Conservation (phyloP, 306 rosid genomes). For the Cercis canadensis region DNA sequence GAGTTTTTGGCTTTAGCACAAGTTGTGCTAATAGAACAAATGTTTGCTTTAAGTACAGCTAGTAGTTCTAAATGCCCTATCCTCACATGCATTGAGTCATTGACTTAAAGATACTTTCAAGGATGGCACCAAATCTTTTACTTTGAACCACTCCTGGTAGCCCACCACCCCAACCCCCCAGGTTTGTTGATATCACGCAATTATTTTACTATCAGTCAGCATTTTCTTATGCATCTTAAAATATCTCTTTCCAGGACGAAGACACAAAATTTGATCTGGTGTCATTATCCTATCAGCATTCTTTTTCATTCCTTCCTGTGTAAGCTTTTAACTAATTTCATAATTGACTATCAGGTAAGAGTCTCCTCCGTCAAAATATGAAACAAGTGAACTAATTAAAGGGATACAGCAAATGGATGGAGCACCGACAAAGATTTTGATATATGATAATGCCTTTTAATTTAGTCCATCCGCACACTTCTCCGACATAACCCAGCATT, state of each 20-base stretch:
- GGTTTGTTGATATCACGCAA: neutral
- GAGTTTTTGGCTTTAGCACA: neutral
- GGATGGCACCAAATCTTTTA: slow-evolving; percentile 20
- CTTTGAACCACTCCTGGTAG: slow-evolving; percentile 1
- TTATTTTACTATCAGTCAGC: slow-evolving; percentile 9
- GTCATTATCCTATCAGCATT: slow-evolving; percentile 19
- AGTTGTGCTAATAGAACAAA: neutral
- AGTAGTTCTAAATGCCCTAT: neutral
- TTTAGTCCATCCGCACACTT: too few species aligned
- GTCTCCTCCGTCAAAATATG: neutral
- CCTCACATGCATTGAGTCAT: neutral
- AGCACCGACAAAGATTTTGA: too few species aligned
- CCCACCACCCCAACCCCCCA: slow-evolving; percentile 2
- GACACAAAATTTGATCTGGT: neutral
- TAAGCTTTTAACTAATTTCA: slow-evolving; percentile 13
- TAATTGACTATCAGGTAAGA: neutral
- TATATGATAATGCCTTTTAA: too few species aligned
- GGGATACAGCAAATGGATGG: neutral
- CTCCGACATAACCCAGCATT: too few species aligned
- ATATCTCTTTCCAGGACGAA: neutral
- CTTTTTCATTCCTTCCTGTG: neutral
- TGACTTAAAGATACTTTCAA: neutral
- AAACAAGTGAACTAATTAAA: slow-evolving; percentile 5
- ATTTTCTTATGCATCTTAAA: neutral
- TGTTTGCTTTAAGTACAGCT: slow-evolving; percentile 11